Conservation (phyloP, 2,329 filamentous ascomycete genomes). For the Blastomyces parvus region DNA sequence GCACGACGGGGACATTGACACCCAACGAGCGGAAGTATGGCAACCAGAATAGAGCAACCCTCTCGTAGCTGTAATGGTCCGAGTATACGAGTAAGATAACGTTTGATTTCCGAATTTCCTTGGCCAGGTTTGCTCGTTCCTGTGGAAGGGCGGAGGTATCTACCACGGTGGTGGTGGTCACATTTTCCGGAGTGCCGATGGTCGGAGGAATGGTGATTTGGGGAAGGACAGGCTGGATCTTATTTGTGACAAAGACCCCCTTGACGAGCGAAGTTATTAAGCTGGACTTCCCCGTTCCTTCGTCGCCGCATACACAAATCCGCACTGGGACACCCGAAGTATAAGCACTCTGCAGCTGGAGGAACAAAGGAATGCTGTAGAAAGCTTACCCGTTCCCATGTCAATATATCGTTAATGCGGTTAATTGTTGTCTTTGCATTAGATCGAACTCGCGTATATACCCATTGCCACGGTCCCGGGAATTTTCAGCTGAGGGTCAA, state of each 20-base stretch:
- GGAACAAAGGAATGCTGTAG: background rate
- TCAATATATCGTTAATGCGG: background rate
- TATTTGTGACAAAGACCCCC: slow-evolving; percentile 89
- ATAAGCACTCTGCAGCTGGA: background rate
- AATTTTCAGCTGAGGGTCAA: background rate
- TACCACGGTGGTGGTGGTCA: slow-evolving; percentile 85
- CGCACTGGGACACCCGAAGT: slow-evolving; percentile 47
- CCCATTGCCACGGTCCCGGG: background rate
- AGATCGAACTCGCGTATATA: background rate
- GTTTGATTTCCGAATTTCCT: slow-evolving; percentile 93
- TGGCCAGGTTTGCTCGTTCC: slow-evolving; percentile 78
- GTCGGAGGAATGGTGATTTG: slow-evolving; percentile 91
- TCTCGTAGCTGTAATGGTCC: slow-evolving; percentile 97
- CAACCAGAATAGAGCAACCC: slow-evolving; percentile 96
- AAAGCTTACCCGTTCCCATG: slow-evolving; percentile 1
- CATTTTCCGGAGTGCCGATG: slow-evolving; percentile 88
- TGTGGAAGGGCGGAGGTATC: slow-evolving; percentile 94
- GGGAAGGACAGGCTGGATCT: slow-evolving; percentile 88
- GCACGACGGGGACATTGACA: slow-evolving; percentile 95
- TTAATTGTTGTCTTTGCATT: background rate
- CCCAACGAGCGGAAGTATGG: slow-evolving; percentile 94
- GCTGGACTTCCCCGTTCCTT: slow-evolving; percentile 88
- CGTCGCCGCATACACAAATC: slow-evolving; percentile 93
- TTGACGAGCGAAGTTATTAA: slow-evolving; percentile 94
- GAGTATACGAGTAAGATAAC: slow-evolving; percentile 95